phyloP scores from a whole-genome alignment of 108 stramenopile genomes.

The Cyclotella cryptica region DNA sequence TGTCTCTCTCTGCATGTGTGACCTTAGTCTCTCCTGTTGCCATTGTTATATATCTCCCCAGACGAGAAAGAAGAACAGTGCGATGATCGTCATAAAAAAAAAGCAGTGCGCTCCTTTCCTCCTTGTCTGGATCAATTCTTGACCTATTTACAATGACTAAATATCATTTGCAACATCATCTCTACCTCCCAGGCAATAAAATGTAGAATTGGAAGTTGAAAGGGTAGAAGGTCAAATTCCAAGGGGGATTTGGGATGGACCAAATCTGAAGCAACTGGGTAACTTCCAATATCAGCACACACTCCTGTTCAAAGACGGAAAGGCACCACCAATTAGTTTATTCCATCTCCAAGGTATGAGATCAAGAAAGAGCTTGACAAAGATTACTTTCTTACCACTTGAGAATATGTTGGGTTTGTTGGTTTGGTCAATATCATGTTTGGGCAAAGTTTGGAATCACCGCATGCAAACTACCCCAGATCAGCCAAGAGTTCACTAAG shows the following conservation, averaged over 20 bases:
- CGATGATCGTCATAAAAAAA: not conserved
- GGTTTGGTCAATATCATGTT: slow-evolving; percentile 48
- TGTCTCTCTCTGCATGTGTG: not conserved
- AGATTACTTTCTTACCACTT: slow-evolving; percentile 50
- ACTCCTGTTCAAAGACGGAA: slow-evolving; percentile 46
- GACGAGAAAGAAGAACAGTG: not conserved
- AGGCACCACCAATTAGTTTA: slow-evolving; percentile 52
- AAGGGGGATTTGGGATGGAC: slow-evolving; percentile 40
- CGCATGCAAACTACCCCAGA: no score
- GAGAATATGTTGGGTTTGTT: slow-evolving; percentile 46
- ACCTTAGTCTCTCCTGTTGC: not conserved
- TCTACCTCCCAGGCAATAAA: slow-evolving; percentile 51
- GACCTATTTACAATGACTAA: slow-evolving; percentile 44
- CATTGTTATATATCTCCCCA: not conserved
- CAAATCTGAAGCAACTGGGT: slow-evolving; percentile 39
- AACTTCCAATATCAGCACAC: slow-evolving; percentile 29
- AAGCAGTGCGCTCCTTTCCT: slow-evolving; percentile 21
- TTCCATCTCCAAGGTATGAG: slow-evolving; percentile 51
- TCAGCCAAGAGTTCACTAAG: no score
- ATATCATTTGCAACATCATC: slow-evolving; percentile 29
- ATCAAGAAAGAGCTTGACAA: slow-evolving; percentile 50
- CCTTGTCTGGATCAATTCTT: slow-evolving; percentile 46
- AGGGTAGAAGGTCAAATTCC: slow-evolving; percentile 56
- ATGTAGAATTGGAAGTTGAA: slow-evolving; percentile 37
- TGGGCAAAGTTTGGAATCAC: no score